Base-by-base conservation (phyloP, 2,329 filamentous ascomycete genomes). In the Fusarium cicatricum region DNA sequence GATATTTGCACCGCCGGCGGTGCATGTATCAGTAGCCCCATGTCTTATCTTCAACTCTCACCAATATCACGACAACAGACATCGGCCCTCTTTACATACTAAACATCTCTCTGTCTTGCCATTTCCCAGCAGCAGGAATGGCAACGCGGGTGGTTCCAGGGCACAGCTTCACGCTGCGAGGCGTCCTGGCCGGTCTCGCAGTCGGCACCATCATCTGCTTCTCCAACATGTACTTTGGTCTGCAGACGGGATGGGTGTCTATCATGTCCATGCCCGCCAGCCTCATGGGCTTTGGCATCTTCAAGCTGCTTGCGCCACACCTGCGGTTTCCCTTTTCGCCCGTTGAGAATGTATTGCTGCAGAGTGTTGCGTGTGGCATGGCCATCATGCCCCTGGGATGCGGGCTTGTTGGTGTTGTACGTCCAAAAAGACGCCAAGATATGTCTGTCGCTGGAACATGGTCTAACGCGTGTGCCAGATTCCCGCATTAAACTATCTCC, bases 161-260 rank as follows among this genome's bases (percentile, higher is more conserved):
- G 45, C 85, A 85, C 40, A 92, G 92, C 77, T 97, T 99, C 77
- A 98, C 95, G 1, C 53, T 89, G 21, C 89, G 95, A 51, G 92
- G 92, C 44, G 82, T 98, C 33, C 71, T 86, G 5, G 91, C 91
- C 23, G 95, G 95, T 14, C 80, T 96, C 6, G 78, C 85, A 4
- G 95, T 99, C 60, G 95, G 95, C 34, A 85, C 95, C 5, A 81
- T 98, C 50, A 97, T 98, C 70, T 95, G 91, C 71, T 97, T 97
- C 73, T 96, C 91, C 46, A 99, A 99, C 72, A 97, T 96, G 81
- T 99, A 98, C 75, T 99, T 99, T 73, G 95, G 95, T n/a, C 81
- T 99, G 28, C 95, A 98, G 77, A 96, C 91, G 23, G 80, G 80
- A 60, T 84, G 80, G 81, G 80, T 85, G 37, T 85, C 88, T 69